These are phyloP conservation scores for Aegilops speltoides DNA, from an alignment of 176 grass and related monocot species.

Conservation along the genomic window DNA sequence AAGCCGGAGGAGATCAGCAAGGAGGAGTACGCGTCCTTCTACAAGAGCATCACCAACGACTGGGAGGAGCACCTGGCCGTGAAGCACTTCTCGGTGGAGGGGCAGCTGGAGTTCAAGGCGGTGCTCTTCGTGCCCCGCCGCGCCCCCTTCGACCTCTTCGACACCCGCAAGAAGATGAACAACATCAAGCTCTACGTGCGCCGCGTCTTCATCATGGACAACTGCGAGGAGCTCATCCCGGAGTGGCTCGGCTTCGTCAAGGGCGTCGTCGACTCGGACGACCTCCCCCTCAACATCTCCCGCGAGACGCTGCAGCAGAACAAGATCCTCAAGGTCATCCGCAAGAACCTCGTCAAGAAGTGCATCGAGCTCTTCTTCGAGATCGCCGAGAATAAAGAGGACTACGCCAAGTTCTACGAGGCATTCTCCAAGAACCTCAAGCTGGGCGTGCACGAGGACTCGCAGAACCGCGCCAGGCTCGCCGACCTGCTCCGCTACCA, in stretches of 20 bases:
- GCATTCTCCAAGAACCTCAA: conserved; percentile 70
- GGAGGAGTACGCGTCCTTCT: conserved; percentile 69
- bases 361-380: conserved; percentile 71
- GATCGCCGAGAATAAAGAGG: conserved; percentile 56
- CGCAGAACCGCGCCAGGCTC: conserved; percentile 52
- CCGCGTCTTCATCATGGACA: conserved; percentile 75
- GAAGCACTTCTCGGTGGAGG: conserved; percentile 68
- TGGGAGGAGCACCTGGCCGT: conserved; percentile 62
- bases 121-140: conserved; percentile 61
- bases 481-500: conserved; percentile 53
- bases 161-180: conserved; percentile 63
- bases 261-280: conserved; percentile 63
- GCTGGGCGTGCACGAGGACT: conserved; percentile 59
- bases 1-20: conserved; percentile 65
- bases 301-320: conserved; percentile 59
- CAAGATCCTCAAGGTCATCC: conserved; percentile 66
- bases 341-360: conserved; percentile 49
- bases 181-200: conserved; percentile 67
- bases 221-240: conserved; percentile 64
- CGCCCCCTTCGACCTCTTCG: conserved; percentile 55
- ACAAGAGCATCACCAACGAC: conserved; percentile 67
- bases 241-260: conserved; percentile 62
- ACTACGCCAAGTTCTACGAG: conserved; percentile 67
- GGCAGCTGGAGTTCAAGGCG: conserved; percentile 61
- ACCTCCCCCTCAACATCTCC: conserved; percentile 64